Conservation (phyloP, 129 eudicot species). For the Ambrosia trifida region DNA sequence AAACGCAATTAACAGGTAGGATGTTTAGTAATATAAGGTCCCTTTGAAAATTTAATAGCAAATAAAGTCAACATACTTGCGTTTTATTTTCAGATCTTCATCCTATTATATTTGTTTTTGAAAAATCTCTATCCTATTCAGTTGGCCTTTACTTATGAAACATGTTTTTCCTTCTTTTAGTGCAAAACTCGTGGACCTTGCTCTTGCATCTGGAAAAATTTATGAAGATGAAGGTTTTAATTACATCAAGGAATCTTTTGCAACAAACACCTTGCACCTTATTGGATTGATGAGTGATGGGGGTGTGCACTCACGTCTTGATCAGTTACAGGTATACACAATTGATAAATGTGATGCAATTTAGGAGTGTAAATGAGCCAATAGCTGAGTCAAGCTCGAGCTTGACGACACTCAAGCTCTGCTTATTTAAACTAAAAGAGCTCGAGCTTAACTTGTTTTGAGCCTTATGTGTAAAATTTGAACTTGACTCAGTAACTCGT, state of each 20-base stretch:
- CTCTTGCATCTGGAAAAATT: slow-evolving; percentile 89
- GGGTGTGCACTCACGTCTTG: slow-evolving; percentile 93
- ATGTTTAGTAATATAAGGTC: not conserved
- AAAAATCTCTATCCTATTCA: slow-evolving; percentile 1
- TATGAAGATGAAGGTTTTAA: slow-evolving; percentile 86
- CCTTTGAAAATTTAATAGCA: not conserved
- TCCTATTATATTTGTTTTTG: slow-evolving; percentile 1
- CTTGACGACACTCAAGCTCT: not conserved
- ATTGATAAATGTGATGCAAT: not conserved
- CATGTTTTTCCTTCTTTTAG: slow-evolving; percentile 36
- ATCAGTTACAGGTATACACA: slow-evolving; percentile 70
- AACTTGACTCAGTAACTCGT: not conserved
- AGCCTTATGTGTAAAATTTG: not conserved
- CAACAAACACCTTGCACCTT: slow-evolving; percentile 70
- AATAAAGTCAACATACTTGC: not conserved
- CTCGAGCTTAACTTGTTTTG: not conserved
- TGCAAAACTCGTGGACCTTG: slow-evolving; percentile 85
- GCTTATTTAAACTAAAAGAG: not conserved
- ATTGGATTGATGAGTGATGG: slow-evolving; percentile 93
- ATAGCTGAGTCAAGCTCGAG: not conserved
- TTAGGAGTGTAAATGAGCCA: not conserved
- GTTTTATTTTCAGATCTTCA: not conserved
- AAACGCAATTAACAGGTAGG: not conserved
- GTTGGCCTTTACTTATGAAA: slow-evolving; percentile 8
- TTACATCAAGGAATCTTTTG: slow-evolving; percentile 76